Conservation (phyloP, 345 rosid genomes). For the Syzygium aqueum region DNA sequence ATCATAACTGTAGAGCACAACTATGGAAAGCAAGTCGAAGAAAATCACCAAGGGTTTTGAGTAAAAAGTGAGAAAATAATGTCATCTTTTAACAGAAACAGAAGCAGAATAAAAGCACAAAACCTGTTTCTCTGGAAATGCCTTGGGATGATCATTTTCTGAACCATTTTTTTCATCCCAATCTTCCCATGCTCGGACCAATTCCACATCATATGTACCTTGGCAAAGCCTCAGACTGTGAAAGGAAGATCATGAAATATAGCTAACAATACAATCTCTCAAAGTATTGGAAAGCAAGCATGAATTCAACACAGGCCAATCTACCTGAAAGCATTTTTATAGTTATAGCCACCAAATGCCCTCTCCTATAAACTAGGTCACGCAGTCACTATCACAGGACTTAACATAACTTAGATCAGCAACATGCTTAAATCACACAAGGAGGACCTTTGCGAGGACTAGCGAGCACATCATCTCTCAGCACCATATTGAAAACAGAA, state of each 20-base stretch:
- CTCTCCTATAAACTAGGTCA: neutral
- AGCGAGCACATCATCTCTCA: neutral
- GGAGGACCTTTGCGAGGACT: neutral
- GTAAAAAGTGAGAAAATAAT: neutral
- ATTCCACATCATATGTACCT: constrained; percentile 63
- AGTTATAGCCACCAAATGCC: neutral
- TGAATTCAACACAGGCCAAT: neutral
- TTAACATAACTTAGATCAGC: neutral
- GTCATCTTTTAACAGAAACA: neutral
- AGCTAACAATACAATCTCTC: neutral
- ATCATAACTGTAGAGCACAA: neutral
- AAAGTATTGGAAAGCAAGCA: neutral
- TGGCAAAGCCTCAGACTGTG: constrained; percentile 75
- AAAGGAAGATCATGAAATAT: constrained; percentile 1
- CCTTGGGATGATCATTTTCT: constrained; percentile 87
- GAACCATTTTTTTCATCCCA: constrained; percentile 83
- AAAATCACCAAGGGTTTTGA: neutral
- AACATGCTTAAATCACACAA: neutral
- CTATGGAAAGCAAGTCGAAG: neutral
- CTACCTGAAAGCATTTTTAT: neutral
- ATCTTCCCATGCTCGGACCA: constrained; percentile 84
- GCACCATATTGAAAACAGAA: neutral
- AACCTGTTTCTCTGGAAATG: constrained; percentile 77
- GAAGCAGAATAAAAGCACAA: constrained; percentile 5
- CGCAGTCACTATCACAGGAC: neutral